Percentiles rank a stretch among this genome's conserved stretches.
Conservation (phyloP, 352 stramenopile genomes). For the Globisporangium nunn region DNA sequence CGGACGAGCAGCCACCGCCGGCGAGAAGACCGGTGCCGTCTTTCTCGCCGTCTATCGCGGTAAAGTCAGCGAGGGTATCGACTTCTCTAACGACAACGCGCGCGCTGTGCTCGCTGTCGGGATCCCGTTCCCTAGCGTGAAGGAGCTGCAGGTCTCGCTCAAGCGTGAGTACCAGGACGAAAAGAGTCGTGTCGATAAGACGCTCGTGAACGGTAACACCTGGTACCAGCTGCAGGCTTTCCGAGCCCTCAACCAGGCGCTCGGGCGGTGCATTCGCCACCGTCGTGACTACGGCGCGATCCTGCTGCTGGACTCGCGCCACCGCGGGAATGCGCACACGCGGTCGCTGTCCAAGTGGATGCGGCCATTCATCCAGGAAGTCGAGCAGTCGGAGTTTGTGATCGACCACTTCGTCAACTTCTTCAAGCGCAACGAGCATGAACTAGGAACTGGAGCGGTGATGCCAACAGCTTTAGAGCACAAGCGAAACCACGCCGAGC, state of each 20-base stretch:
- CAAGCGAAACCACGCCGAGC: slow-evolving; percentile 2
- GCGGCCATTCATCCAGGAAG: slow-evolving; percentile 62
- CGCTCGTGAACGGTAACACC: slow-evolving; percentile 54
- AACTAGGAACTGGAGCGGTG: slow-evolving; percentile 21
- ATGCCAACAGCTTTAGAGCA: background rate
- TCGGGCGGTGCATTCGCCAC: slow-evolving; percentile 98
- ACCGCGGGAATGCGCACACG: slow-evolving; percentile 53
- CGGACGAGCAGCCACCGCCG: slow-evolving; percentile 2
- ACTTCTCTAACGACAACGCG: slow-evolving; percentile 97
- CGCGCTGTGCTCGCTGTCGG: slow-evolving; percentile 96
- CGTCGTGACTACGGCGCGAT: slow-evolving; percentile 96
- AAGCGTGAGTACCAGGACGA: slow-evolving; percentile 83
- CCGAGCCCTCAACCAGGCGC: slow-evolving; percentile 97
- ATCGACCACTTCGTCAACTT: slow-evolving; percentile 54
- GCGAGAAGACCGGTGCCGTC: slow-evolving; percentile 76
- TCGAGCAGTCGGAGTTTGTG: slow-evolving; percentile 59
- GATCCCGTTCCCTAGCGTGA: slow-evolving; percentile 95
- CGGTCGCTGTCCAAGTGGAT: slow-evolving; percentile 80
- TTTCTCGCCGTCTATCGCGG: slow-evolving; percentile 97
- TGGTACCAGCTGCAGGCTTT: slow-evolving; percentile 99
- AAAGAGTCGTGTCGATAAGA: slow-evolving; percentile 51
- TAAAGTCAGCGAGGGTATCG: slow-evolving; percentile 98
- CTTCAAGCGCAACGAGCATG: slow-evolving; percentile 47
- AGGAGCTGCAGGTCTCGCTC: slow-evolving; percentile 86
- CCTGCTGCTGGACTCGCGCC: slow-evolving; percentile 91